These are phyloP conservation scores for Suhomyces xylopsoci DNA, from an alignment of 805 yeast species.

Conservation along the genomic window DNA sequence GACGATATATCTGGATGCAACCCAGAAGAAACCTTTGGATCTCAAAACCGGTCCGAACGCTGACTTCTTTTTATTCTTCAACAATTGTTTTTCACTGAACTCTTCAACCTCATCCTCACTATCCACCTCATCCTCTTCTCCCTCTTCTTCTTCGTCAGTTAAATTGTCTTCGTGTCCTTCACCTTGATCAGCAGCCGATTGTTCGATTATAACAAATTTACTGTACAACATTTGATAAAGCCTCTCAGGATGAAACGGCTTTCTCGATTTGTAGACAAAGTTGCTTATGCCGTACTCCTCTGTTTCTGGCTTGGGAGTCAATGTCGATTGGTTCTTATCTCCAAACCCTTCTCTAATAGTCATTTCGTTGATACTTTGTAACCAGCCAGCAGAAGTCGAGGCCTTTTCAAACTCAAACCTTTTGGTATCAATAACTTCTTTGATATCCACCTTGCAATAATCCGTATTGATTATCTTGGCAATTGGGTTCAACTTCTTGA, in stretches of 20 bases:
- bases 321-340: slow-evolving; percentile 6
- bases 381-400: slow-evolving; percentile 44
- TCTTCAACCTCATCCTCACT: slow-evolving; percentile 13
- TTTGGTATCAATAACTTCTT: slow-evolving; percentile 34
- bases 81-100: slow-evolving; percentile 21
- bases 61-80: slow-evolving; percentile 33
- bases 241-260: slow-evolving; percentile 46
- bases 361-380: slow-evolving; percentile 40
- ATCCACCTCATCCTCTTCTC: slow-evolving; percentile 8
- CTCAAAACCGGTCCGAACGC: slow-evolving; percentile 37
- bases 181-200: slow-evolving; percentile 11
- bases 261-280: slow-evolving; percentile 39
- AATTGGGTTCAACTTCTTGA: slow-evolving; percentile 38
- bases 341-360: slow-evolving; percentile 31
- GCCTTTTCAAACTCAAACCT: slow-evolving; percentile 41
- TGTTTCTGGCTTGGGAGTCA: slow-evolving; percentile 44
- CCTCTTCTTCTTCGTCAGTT: slow-evolving; percentile 12
- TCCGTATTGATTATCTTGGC: slow-evolving; percentile 37
- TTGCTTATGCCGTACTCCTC: slow-evolving; percentile 46
- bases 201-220: slow-evolving; percentile 30
- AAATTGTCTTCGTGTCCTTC: slow-evolving; percentile 11
- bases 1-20: slow-evolving; percentile 39
- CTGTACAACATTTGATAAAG: slow-evolving; percentile 33
- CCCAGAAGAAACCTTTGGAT: slow-evolving; percentile 46
- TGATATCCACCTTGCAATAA: slow-evolving; percentile 36